These are phyloP conservation scores for Globisporangium canariense DNA, from an alignment of 352 stramenopile genomes.

Conservation along the genomic window DNA sequence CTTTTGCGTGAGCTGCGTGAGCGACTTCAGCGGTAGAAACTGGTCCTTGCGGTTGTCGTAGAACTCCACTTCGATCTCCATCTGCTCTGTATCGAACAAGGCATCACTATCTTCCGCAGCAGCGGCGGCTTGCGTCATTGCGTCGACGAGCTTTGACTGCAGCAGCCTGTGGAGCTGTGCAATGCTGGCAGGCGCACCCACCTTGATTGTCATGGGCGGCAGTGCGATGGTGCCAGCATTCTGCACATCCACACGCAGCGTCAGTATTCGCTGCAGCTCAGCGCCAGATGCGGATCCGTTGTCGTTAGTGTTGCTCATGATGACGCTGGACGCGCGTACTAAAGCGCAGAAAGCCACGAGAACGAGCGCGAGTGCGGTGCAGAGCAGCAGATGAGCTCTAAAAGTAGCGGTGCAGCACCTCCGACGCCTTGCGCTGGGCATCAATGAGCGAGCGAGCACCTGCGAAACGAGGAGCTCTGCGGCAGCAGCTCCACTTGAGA, in stretches of 20 bases:
- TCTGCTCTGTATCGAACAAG: background rate
- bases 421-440: background rate
- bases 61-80: conserved; percentile 36
- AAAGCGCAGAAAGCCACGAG: background rate
- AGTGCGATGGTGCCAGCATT: conserved; percentile 1
- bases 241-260: conserved; percentile 20
- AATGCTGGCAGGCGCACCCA: conserved; percentile 6
- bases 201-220: conserved; percentile 12
- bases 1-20: conserved; percentile 23
- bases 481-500: background rate
- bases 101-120: background rate
- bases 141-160: conserved; percentile 1
- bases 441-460: background rate
- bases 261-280: conserved; percentile 1
- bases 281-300: background rate
- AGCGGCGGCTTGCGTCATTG: background rate
- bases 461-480: no score
- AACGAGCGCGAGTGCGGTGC: background rate
- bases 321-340: background rate
- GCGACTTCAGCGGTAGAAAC: conserved; percentile 26
- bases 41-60: conserved; percentile 33
- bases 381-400: background rate
- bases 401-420: background rate
- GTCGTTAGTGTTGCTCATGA: background rate
- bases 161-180: conserved; percentile 5